These are phyloP conservation scores for Tylopilus sp. DNA, from an alignment of 768 basidiomycete genomes.

Conservation along the genomic window DNA sequence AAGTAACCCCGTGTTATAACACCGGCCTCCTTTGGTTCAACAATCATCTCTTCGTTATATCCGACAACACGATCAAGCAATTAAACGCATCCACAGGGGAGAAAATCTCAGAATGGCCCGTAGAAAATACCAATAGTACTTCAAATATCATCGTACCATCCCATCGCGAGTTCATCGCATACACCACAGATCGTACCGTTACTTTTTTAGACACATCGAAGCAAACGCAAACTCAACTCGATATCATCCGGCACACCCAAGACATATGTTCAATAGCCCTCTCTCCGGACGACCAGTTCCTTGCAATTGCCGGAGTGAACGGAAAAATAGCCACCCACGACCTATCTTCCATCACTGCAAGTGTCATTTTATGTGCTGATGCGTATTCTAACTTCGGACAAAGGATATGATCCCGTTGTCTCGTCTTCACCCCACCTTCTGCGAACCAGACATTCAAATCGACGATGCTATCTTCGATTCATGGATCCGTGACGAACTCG, in stretches of 20 bases:
- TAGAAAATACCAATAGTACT: background rate
- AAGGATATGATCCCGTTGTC: background rate
- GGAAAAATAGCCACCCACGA: background rate
- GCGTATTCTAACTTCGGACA: background rate
- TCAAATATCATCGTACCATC: background rate
- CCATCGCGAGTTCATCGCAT: background rate
- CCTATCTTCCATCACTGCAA: background rate
- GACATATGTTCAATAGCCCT: background rate
- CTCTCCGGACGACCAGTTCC: background rate
- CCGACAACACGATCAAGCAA: background rate
- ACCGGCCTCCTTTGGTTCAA: slow-evolving; percentile 3
- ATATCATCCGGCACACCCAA: background rate
- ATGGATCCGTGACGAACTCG: background rate
- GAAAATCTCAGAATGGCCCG: background rate
- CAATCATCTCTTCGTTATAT: background rate
- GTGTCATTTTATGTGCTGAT: background rate
- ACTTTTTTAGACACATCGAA: slow-evolving; percentile 2
- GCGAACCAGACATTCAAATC: slow-evolving; percentile 1
- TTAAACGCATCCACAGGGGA: background rate
- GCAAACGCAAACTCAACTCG: background rate
- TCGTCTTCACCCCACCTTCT: background rate
- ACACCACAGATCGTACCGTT: background rate
- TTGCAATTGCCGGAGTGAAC: background rate
- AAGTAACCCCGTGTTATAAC: background rate
- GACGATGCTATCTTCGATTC: background rate